Evolutionary conservation across 2,329 filamentous ascomycete species (phyloP), one percentile per base, ranked within the genome.

Genomic region (Elsinoe fawcettii): DNA sequence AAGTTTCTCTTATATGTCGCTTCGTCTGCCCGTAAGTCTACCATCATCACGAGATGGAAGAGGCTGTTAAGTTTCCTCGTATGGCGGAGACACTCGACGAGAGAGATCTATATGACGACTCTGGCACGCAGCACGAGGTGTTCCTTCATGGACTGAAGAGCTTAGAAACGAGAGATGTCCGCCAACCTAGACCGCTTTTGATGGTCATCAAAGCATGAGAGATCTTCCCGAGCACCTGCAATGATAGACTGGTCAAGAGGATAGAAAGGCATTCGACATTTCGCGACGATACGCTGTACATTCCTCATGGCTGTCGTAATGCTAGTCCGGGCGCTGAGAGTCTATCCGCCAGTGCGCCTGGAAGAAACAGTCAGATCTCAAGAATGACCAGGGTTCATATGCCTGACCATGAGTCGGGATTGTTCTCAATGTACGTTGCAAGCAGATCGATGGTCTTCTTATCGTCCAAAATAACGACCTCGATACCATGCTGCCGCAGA

Each of bases 391-490:
- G 5, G 11, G 11, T 20, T 39, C 22, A 55, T 5, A 55, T 8
- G 2, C 34, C 53, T 37, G 36, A 44, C 53, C 53, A 56, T 46
- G 20, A 44, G 2, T 56, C 53, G 2, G 53, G 53, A 18, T 56
- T 34, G 23, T 34, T 37, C 20, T 57, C 55, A 51, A 57, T 57
- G 27, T 49, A 57, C 11, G 32, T 57, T 6, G 55, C 16, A 2
- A 57, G 41, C 11, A 57, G 30, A 9, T 51, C 55, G 5, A 36
- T 25, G 3, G 55, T 51, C 32, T 27, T 32, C 20, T 34, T 18
- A 23, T 57, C 41, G 43, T 49, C 22, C n/a, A 49, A 41, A 3
- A 57, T 18, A 14, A 57, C 25, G 22, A 57, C 55, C 23, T 57
- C 55, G 7, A 57, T 25, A 25, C 55, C 55, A 20, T 57, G 55